phyloP scores from a whole-genome alignment of 495 filamentous ascomycete genomes.

The Penicillium soppii region DNA sequence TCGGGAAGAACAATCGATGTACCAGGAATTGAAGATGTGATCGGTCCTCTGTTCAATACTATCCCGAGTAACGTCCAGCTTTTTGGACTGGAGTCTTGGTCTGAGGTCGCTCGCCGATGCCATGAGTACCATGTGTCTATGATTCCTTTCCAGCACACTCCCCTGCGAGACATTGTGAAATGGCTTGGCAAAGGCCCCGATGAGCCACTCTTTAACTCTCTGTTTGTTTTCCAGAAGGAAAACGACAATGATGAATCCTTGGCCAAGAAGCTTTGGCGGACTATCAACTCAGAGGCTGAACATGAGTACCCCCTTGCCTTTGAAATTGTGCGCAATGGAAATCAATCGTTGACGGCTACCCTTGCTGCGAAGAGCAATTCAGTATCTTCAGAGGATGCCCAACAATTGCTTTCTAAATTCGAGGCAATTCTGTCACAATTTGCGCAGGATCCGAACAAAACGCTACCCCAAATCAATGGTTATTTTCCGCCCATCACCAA shows the following conservation, averaged over 20 bases:
- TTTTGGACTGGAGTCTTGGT: conserved; percentile 26
- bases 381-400: conserved; percentile 14
- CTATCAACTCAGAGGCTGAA: conserved; percentile 53
- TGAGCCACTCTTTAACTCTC: conserved; percentile 41
- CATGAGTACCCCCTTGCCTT: conserved; percentile 70
- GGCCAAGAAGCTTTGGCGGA: conserved; percentile 51
- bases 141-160: conserved; percentile 45
- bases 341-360: conserved; percentile 47
- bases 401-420: conserved; percentile 25
- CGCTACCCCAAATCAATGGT: conserved; percentile 16
- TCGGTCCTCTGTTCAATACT: conserved; percentile 88
- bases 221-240: conserved; percentile 65
- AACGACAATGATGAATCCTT: conserved; percentile 12
- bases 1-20: conserved; percentile 47
- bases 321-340: conserved; percentile 57
- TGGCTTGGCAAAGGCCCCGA: conserved; percentile 40
- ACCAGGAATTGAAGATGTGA: conserved; percentile 64
- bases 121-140: conserved; percentile 42
- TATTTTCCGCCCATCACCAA: background rate
- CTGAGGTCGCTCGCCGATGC: conserved; percentile 33
- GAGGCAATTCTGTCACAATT: conserved; percentile 24
- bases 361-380: conserved; percentile 46
- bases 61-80: conserved; percentile 66
- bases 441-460: conserved; percentile 15
- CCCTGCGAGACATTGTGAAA: conserved; percentile 44